These are phyloP conservation scores for Colletotrichum paranaense DNA, from an alignment of 2,329 filamentous ascomycete species.

Conservation along the genomic window DNA sequence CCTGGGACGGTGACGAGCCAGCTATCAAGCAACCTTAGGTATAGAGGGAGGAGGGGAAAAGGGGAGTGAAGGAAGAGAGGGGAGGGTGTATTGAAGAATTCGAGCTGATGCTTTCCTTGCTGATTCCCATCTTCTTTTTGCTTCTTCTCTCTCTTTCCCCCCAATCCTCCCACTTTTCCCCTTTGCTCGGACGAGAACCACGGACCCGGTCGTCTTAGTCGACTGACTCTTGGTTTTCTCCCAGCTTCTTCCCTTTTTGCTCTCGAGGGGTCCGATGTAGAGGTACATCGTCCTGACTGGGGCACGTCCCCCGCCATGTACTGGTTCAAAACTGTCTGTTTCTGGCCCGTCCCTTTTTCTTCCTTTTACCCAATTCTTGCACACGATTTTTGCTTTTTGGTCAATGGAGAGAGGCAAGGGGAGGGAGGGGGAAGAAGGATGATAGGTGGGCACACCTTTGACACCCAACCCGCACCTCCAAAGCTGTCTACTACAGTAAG, in stretches of 20 bases:
- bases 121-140: neutral
- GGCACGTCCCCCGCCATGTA: conserved; percentile 28
- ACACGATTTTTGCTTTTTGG: conserved; percentile 13
- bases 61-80: neutral
- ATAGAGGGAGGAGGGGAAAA: neutral
- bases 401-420: neutral
- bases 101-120: neutral
- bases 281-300: conserved; percentile 8
- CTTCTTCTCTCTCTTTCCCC: neutral
- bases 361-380: neutral
- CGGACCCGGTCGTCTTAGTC: neutral
- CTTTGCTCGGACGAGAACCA: conserved; percentile 20
- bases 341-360: neutral
- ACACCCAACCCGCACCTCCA: neutral
- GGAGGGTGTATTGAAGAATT: neutral
- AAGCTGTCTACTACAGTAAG: neutral
- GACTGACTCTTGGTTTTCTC: neutral
- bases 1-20: neutral
- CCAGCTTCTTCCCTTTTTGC: neutral
- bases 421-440: neutral
- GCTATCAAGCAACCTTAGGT: neutral
- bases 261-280: conserved; percentile 5
- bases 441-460: neutral
- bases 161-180: too few species aligned
- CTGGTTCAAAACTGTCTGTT: neutral